phyloP scores from a whole-genome alignment of 805 yeast genomes.

The Pichia eremophila region DNA sequence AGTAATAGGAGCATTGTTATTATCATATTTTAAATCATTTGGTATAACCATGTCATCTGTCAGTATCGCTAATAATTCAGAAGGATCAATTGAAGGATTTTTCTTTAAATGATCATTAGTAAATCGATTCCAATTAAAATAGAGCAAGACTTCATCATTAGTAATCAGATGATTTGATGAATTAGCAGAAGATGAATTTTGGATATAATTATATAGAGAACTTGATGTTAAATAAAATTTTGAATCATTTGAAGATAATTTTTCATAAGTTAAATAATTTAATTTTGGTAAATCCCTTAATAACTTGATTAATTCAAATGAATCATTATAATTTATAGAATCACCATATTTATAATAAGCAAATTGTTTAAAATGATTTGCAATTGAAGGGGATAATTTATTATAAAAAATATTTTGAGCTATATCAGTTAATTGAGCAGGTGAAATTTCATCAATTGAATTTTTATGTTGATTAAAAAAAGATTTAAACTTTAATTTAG shows the following conservation, averaged over 20 bases:
- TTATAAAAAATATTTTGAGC: conserved; percentile 21
- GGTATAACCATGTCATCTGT: conserved; percentile 40
- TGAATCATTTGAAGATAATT: conserved; percentile 12
- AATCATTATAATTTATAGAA: conserved; percentile 38
- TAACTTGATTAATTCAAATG: conserved; percentile 38
- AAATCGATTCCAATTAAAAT: conserved; percentile 28
- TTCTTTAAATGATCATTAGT: conserved; percentile 19
- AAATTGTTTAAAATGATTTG: conserved; percentile 46
- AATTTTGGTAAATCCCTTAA: conserved; percentile 28
- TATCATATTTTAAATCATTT: conserved; percentile 14
- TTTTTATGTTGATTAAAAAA: conserved; percentile 11
- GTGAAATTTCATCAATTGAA: conserved; percentile 10
- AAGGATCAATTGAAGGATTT: conserved; percentile 20
- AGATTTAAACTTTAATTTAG: conserved; percentile 20
- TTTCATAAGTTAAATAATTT: conserved; percentile 24
- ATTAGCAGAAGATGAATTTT: conserved; percentile 4
- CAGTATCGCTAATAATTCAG: conserved; percentile 30
- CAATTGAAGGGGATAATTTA: conserved; percentile 38
- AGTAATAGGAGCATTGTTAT: conserved; percentile 38
- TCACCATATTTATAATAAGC: conserved; percentile 30
- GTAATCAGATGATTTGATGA: conserved; percentile 9
- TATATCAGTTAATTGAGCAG: conserved; percentile 14
- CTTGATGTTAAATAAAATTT: conserved; percentile 13
- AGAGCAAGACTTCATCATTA: conserved; percentile 23
- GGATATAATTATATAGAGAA: conserved; percentile 20